Conservation (phyloP, 2,329 filamentous ascomycete genomes). For the Trichoderma afroharzianum region DNA sequence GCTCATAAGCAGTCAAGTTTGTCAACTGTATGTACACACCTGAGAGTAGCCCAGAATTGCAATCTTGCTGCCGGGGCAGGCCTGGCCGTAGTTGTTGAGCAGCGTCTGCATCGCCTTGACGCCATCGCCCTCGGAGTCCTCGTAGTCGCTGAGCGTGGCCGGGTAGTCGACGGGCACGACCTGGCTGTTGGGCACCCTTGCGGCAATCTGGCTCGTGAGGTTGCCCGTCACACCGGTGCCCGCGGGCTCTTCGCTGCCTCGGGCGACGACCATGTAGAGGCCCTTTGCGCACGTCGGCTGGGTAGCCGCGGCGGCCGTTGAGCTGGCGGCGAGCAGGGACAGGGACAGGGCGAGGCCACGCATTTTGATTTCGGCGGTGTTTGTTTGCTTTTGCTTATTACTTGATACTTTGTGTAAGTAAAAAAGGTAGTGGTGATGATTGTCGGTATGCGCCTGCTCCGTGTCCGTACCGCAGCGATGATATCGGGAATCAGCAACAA, state of each 20-base stretch:
- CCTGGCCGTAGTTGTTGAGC: constrained; percentile 31
- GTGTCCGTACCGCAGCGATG: background rate
- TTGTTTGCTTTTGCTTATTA: background rate
- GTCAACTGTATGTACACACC: too few relatives aligned
- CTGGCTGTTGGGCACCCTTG: constrained; percentile 33
- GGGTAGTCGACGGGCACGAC: constrained; percentile 38
- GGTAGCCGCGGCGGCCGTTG: background rate
- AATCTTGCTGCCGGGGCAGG: constrained; percentile 39
- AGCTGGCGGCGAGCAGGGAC: constrained; percentile 17
- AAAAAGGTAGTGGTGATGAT: background rate
- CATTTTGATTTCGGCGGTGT: background rate
- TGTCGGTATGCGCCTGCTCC: background rate
- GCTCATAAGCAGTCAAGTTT: too few relatives aligned
- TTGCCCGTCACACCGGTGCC: constrained; percentile 34
- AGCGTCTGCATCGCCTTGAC: constrained; percentile 29
- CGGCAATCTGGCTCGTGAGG: constrained; percentile 32
- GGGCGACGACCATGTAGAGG: constrained; percentile 39
- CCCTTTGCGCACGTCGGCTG: constrained; percentile 32
- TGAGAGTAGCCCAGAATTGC: constrained; percentile 43
- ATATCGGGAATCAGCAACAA: background rate
- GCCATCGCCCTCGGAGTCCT: constrained; percentile 34
- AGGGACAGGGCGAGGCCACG: constrained; percentile 11
- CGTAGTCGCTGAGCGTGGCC: constrained; percentile 33
- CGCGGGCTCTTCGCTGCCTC: constrained; percentile 35
- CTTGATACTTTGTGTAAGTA: background rate